These are phyloP conservation scores for Fusarium pseudoanthophilum DNA, from an alignment of 2,329 filamentous ascomycete genomes.

Conservation along the genomic window DNA sequence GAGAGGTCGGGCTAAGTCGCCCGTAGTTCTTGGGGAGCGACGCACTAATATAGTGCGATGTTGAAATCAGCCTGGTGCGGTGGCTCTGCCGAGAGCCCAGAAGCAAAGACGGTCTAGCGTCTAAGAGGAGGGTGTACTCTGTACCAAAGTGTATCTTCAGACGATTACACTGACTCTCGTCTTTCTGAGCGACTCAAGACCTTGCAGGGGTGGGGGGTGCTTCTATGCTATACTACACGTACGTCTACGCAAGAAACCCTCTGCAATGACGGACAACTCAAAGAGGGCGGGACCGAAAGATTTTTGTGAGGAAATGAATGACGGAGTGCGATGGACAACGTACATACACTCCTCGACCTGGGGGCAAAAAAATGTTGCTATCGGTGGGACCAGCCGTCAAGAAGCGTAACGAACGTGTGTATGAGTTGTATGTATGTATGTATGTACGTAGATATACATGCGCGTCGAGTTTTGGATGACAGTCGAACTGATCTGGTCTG, in stretches of 20 bases:
- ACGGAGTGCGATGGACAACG: slow-evolving; percentile 45
- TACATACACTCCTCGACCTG: slow-evolving; percentile 41
- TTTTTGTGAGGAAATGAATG: slow-evolving; percentile 48
- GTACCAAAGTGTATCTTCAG: slow-evolving; percentile 42
- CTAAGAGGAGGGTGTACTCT: slow-evolving; percentile 43
- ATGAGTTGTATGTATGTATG: slow-evolving; percentile 2
- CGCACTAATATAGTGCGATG: slow-evolving; percentile 55
- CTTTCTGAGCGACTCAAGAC: slow-evolving; percentile 42
- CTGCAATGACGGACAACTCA: slow-evolving; percentile 41
- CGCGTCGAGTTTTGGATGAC: slow-evolving; percentile 28
- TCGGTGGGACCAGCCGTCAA: slow-evolving; percentile 37
- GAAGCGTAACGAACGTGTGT: slow-evolving; percentile 7
- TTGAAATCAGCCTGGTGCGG: slow-evolving; percentile 47
- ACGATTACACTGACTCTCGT: slow-evolving; percentile 46
- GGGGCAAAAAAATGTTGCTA: slow-evolving; percentile 22
- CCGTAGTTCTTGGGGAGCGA: slow-evolving; percentile 51
- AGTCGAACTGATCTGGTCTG: slow-evolving; percentile 8
- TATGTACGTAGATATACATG: neutral
- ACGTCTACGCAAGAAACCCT: slow-evolving; percentile 38
- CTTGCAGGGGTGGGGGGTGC: slow-evolving; percentile 29
- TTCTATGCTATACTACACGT: slow-evolving; percentile 18
- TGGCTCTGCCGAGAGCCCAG: slow-evolving; percentile 49
- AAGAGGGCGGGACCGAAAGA: slow-evolving; percentile 46
- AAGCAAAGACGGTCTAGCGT: slow-evolving; percentile 52
- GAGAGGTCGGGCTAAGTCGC: slow-evolving; percentile 46